Conservation (phyloP, 306 rosid genomes). For the Rubus idaeus region DNA sequence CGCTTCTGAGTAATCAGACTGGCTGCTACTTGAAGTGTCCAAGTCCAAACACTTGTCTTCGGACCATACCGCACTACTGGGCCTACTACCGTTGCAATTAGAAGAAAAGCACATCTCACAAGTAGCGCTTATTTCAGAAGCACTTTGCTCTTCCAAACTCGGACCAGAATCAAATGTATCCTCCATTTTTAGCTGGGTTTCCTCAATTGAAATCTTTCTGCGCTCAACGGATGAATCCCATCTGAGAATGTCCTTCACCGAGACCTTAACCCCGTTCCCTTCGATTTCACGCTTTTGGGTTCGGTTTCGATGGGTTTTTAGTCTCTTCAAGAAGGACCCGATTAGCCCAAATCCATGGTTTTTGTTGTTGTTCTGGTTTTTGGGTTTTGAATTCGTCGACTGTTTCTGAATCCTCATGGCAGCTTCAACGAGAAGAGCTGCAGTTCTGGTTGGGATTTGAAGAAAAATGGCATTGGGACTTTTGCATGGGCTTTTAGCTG, state of each 20-base stretch:
- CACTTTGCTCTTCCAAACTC: slow-evolving; percentile 14
- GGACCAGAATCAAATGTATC: background rate
- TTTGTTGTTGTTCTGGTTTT: slow-evolving; percentile 28
- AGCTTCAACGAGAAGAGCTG: slow-evolving; percentile 77
- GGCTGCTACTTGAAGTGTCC: slow-evolving; percentile 45
- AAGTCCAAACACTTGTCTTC: slow-evolving; percentile 48
- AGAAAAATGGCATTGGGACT: slow-evolving; percentile 64
- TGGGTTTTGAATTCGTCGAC: slow-evolving; percentile 37
- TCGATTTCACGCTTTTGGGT: slow-evolving; percentile 36
- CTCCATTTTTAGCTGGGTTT: slow-evolving; percentile 5
- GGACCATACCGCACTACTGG: slow-evolving; percentile 67
- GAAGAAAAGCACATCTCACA: slow-evolving; percentile 23
- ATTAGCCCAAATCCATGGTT: slow-evolving; percentile 48
- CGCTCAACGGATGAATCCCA: slow-evolving; percentile 46
- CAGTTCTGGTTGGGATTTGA: slow-evolving; percentile 70
- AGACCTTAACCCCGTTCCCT: slow-evolving; percentile 22
- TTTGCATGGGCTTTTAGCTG: slow-evolving; percentile 38
- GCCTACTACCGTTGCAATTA: slow-evolving; percentile 36
- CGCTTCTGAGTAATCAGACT: slow-evolving; percentile 37
- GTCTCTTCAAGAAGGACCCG: slow-evolving; percentile 67
- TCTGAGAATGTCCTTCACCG: slow-evolving; percentile 37
- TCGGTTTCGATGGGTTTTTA: slow-evolving; percentile 26
- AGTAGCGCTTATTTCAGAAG: slow-evolving; percentile 16
- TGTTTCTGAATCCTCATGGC: slow-evolving; percentile 75
- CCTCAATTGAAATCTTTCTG: slow-evolving; percentile 3